Evolutionary conservation across 1,284 basidiomycete species (phyloP), one percentile per base, ranked within the genome.

Genomic region (Stygiomarasmius scandens): DNA sequence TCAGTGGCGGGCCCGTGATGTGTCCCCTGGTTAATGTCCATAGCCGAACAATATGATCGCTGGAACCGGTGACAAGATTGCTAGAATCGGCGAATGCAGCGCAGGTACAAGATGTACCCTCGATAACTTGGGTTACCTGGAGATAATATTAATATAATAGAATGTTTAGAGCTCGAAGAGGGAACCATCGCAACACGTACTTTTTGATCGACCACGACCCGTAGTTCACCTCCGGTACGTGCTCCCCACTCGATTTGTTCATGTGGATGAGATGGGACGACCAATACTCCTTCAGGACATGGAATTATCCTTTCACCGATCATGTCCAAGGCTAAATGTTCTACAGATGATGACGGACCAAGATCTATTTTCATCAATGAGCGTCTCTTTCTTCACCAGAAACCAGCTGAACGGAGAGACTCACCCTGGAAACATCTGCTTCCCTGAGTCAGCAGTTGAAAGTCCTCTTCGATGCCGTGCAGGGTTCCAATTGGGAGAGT

Each of bases 381-480:
- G 54, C 55, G 20, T 69, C 55, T 4, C 73, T 16, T 62, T 67
- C 1, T 58, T 63, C 20, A 55, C 68, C 55, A 54, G 32, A 36
- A 64, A 20, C 16, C 19, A 9, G 3, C 11, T 63, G n/a, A n/a
- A 64, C 53, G 27, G 43, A 27, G 25, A 24, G 54, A 49, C 69
- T 62, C 67, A 85, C 91, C 83, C 77, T 82, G 84, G 58, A 88
- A 78, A 14, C 83, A 82, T 38, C 78, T 76, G 36, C 74, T 71
- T 16, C 81, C 84, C 66, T 89, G 89, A 0, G 76, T 69, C 22
- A 93, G 76, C 10, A 88, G 71, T 52, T 86, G 80, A 3, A 84
- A 80, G 66, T 92, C 89, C 68, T 96, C 94, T 48, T 90, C 88
- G 27, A 96, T 79, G 1, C 94, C 94, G 62, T 90, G 87, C 12